These are phyloP conservation scores for Luzula sylvatica DNA, from an alignment of 176 grass and related monocot genomes.

Conservation along the genomic window DNA sequence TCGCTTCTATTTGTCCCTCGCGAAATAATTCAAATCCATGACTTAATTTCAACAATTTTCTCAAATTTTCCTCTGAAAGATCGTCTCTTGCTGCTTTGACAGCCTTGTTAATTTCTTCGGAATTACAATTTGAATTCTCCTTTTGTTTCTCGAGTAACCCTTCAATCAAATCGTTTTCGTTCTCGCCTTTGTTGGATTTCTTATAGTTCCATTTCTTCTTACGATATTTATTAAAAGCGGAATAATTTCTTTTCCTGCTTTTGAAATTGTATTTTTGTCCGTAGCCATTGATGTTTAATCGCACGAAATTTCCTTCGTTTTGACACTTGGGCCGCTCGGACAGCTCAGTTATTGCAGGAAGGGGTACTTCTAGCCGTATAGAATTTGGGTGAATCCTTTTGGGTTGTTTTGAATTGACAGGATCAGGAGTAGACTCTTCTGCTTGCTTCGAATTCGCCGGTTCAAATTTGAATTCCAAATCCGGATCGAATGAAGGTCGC, in stretches of 20 bases:
- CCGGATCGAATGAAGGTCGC: slow-evolving; percentile 51
- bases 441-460: not conserved
- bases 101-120: slow-evolving; percentile 29
- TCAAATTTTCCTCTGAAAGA: slow-evolving; percentile 51
- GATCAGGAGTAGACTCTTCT: not conserved
- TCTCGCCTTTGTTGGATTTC: slow-evolving; percentile 10
- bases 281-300: slow-evolving; percentile 88
- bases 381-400: slow-evolving; percentile 69
- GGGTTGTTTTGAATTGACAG: slow-evolving; percentile 29
- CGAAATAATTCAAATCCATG: slow-evolving; percentile 73
- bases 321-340: slow-evolving; percentile 42
- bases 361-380: slow-evolving; percentile 25
- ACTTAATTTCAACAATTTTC: slow-evolving; percentile 46
- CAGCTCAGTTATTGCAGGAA: slow-evolving; percentile 11
- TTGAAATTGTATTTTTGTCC: slow-evolving; percentile 50
- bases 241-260: slow-evolving; percentile 40
- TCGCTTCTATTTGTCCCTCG: slow-evolving; percentile 58
- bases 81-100: slow-evolving; percentile 35
- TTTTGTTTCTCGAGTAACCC: slow-evolving; percentile 37
- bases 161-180: slow-evolving; percentile 38
- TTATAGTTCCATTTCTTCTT: slow-evolving; percentile 27
- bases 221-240: slow-evolving; percentile 34
- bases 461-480: slow-evolving; percentile 15
- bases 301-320: slow-evolving; percentile 70
- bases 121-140: not conserved